phyloP scores from a whole-genome alignment of 768 basidiomycete species.

The Exidia glandulosa region DNA sequence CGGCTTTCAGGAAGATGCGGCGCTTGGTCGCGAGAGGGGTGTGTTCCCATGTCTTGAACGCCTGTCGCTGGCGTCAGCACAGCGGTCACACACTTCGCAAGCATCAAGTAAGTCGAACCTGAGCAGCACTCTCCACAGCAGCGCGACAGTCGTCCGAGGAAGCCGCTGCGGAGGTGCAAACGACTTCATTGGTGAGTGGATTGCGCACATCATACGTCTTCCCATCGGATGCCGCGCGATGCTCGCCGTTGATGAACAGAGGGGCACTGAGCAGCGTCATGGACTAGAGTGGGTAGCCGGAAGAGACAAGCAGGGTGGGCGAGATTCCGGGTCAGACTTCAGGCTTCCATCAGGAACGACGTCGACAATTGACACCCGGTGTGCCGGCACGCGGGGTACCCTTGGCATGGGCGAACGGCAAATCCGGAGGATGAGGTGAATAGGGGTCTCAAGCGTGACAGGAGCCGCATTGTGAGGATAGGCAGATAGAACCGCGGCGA shows the following conservation, averaged over 20 bases:
- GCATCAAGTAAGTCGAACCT: too few species aligned
- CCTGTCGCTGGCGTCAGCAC: constrained; percentile 29
- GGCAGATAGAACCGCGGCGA: too few species aligned
- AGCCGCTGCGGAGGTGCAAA: constrained; percentile 36
- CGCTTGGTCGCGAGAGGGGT: constrained; percentile 24
- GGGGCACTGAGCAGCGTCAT: not conserved
- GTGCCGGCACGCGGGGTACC: too few species aligned
- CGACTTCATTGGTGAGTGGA: constrained; percentile 29
- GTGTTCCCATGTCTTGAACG: constrained; percentile 39
- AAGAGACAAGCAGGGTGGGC: not conserved
- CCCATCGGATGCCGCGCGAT: constrained; percentile 22
- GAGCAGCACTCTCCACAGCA: constrained; percentile 6
- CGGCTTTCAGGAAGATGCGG: constrained; percentile 37
- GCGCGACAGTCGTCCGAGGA: constrained; percentile 12
- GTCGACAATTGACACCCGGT: too few species aligned
- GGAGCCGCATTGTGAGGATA: too few species aligned
- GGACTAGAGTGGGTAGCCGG: not conserved
- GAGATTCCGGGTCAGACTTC: not conserved
- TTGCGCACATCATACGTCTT: constrained; percentile 37
- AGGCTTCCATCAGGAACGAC: too few species aligned
- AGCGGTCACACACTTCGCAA: not conserved
- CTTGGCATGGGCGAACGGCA: too few species aligned
- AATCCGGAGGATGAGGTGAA: too few species aligned
- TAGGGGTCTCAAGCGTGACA: too few species aligned
- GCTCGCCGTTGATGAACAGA: constrained; percentile 31